Percentiles rank a stretch among this genome's conserved stretches.
phyloP scores from a whole-genome alignment of 2,329 filamentous ascomycete species.

The Trichoderma sp. region DNA sequence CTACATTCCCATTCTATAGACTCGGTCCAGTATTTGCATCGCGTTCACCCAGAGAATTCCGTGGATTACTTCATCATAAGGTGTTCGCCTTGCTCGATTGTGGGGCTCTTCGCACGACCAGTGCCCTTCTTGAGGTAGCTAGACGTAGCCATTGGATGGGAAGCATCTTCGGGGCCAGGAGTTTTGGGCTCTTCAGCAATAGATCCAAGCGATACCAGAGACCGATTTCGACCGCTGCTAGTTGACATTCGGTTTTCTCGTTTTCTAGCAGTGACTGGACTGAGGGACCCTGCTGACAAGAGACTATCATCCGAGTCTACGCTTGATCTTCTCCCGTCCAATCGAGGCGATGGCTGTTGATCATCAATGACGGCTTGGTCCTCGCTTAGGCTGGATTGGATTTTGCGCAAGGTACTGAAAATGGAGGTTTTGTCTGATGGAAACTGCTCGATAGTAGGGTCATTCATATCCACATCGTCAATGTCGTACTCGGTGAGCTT shows the following conservation, averaged over 20 bases:
- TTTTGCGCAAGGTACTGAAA: slow-evolving; percentile 47
- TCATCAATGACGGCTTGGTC: slow-evolving; percentile 40
- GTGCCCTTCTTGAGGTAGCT: slow-evolving; percentile 20
- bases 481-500: slow-evolving; percentile 23
- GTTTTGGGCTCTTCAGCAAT: slow-evolving; percentile 48
- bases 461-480: slow-evolving; percentile 41
- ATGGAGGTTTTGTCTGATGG: slow-evolving; percentile 49
- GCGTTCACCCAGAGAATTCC: not conserved
- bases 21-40: not conserved
- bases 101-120: slow-evolving; percentile 28
- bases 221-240: slow-evolving; percentile 39
- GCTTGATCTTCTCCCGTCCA: slow-evolving; percentile 36
- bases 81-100: slow-evolving; percentile 45
- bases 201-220: slow-evolving; percentile 46
- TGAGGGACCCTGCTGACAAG: slow-evolving; percentile 38
- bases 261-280: slow-evolving; percentile 36
- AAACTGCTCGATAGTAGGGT: slow-evolving; percentile 52
- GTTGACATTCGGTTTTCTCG: slow-evolving; percentile 37
- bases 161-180: not conserved
- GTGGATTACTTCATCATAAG: slow-evolving; percentile 35
- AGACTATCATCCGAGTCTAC: slow-evolving; percentile 42
- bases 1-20: not conserved
- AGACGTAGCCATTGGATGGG: not conserved
- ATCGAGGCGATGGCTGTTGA: slow-evolving; percentile 36
- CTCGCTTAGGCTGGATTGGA: slow-evolving; percentile 47